A percentile compares a stretch with the other conserved stretches of the same genome.
Evolutionary conservation across 2,329 filamentous ascomycete species (phyloP).

Genomic region (Cladosporium colombiae): DNA sequence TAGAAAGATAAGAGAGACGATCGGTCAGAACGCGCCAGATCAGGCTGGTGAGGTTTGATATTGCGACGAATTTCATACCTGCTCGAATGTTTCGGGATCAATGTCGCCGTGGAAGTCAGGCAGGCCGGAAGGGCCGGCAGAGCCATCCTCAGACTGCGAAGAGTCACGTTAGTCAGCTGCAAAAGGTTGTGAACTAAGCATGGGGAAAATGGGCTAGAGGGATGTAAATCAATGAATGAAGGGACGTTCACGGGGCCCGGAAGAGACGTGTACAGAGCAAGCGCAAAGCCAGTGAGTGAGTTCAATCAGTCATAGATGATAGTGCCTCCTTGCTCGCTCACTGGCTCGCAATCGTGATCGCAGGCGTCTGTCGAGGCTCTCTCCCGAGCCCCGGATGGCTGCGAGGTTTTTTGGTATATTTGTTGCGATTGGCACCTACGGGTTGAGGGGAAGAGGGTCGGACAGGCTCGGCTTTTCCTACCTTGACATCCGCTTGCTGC

Average conservation of each 20-base stretch:
- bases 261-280: not conserved
- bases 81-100: slow-evolving; percentile 79
- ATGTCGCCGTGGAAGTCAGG: slow-evolving; percentile 73
- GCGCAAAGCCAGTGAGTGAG: slow-evolving; percentile 6
- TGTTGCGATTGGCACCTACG: slow-evolving; percentile 19
- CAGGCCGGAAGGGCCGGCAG: slow-evolving; percentile 53
- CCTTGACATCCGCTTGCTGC: slow-evolving; percentile 28
- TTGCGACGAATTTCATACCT: slow-evolving; percentile 44
- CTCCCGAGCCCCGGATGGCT: slow-evolving; percentile 1
- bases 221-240: not conserved
- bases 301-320: not conserved
- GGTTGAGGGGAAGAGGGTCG: slow-evolving; percentile 20
- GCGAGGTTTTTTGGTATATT: not conserved
- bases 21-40: not conserved
- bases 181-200: not conserved
- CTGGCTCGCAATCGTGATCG: not conserved
- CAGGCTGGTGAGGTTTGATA: not conserved
- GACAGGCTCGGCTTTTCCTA: slow-evolving; percentile 25
- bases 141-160: slow-evolving; percentile 48
- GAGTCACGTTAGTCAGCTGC: slow-evolving; percentile 2
- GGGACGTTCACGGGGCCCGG: not conserved
- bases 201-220: not conserved
- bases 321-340: not conserved
- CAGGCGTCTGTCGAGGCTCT: not conserved
- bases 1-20: slow-evolving; percentile 13